A percentile compares a stretch with the other conserved stretches of the same genome.
These are phyloP conservation scores for Penicillium odoratum DNA, from an alignment of 495 filamentous ascomycete species.

Conservation along the genomic window DNA sequence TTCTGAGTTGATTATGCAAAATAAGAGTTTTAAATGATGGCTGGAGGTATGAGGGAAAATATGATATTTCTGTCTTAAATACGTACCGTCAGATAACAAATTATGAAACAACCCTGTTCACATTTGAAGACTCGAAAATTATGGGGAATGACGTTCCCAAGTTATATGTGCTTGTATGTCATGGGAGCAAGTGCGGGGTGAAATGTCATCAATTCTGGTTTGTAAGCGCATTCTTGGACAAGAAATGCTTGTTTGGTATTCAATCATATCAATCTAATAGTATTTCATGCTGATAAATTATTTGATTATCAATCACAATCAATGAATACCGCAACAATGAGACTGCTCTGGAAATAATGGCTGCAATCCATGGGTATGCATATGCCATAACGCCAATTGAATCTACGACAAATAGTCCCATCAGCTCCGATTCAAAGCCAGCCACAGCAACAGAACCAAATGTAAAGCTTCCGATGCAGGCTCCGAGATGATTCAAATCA, in stretches of 20 bases:
- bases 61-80: no score
- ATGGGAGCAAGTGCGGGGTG: neutral
- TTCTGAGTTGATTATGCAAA: no score
- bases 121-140: neutral
- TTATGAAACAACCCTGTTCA: no score
- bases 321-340: neutral
- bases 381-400: no score
- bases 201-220: neutral
- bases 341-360: no score
- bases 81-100: no score
- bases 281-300: neutral
- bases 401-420: no score
- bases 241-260: neutral
- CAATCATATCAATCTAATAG: neutral
- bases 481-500: constrained; percentile 28
- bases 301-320: neutral
- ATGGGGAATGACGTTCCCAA: neutral
- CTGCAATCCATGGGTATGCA: no score
- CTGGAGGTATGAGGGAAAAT: no score
- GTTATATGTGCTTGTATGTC: neutral
- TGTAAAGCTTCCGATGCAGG: constrained; percentile 18
- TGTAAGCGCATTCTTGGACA: no score
- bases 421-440: constrained; percentile 5
- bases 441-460: constrained; percentile 21
- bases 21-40: no score